Conservation (phyloP, 352 stramenopile species). For the Thalassiosira exigua region DNA sequence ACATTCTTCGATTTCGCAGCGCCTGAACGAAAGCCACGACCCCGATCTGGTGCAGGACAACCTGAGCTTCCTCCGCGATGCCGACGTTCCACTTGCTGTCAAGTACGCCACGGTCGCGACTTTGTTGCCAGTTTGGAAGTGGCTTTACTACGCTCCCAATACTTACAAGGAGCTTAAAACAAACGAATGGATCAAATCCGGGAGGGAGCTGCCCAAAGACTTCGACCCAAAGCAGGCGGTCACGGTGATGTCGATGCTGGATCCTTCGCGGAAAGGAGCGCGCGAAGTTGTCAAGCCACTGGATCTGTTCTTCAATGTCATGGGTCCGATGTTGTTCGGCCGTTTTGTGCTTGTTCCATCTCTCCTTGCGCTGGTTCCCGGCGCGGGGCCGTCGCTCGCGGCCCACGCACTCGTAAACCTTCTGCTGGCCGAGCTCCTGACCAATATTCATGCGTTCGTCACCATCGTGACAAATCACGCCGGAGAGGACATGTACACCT, state of each 20-base stretch:
- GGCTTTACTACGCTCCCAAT: slow-evolving; percentile 80
- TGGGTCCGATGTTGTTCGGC: slow-evolving; percentile 69
- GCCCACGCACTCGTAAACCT: slow-evolving; percentile 71
- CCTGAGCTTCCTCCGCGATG: slow-evolving; percentile 51
- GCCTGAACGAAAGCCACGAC: slow-evolving; percentile 69
- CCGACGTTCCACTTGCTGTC: slow-evolving; percentile 38
- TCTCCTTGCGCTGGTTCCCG: slow-evolving; percentile 51
- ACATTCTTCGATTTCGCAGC: too few species aligned
- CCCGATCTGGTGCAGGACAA: slow-evolving; percentile 81
- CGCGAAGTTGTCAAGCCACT: slow-evolving; percentile 46
- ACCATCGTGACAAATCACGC: slow-evolving; percentile 83
- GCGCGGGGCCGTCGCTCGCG: slow-evolving; percentile 49
- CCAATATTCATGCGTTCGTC: slow-evolving; percentile 80
- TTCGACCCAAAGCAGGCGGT: slow-evolving; percentile 46
- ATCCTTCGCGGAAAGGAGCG: slow-evolving; percentile 25
- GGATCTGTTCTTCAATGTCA: slow-evolving; percentile 62
- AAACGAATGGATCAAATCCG: slow-evolving; percentile 36
- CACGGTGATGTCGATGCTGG: slow-evolving; percentile 50
- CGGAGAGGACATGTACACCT: slow-evolving; percentile 81
- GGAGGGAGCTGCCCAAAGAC: slow-evolving; percentile 37
- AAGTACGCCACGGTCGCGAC: slow-evolving; percentile 68
- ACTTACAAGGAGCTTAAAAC: slow-evolving; percentile 80
- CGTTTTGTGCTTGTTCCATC: slow-evolving; percentile 67
- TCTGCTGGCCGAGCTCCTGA: slow-evolving; percentile 75
- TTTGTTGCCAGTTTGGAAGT: slow-evolving; percentile 73